Percentiles rank a stretch among this genome's conserved stretches.
phyloP scores from a whole-genome alignment of 2,329 filamentous ascomycete genomes.

The Fusarium falciforme region DNA sequence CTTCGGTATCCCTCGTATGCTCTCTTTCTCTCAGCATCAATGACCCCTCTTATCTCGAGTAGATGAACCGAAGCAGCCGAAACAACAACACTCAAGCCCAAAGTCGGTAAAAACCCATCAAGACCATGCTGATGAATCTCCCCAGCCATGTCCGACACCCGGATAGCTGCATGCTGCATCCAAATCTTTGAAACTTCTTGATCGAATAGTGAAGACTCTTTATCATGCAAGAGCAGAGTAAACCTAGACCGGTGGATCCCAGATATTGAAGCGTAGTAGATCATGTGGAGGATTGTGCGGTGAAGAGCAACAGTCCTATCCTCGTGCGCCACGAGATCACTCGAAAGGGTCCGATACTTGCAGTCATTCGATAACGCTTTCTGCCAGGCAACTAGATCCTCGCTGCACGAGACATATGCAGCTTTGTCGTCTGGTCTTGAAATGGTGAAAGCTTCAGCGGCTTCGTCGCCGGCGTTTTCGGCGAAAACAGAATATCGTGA shows the following conservation, averaged over 20 bases:
- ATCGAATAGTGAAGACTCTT: slow-evolving; percentile 70
- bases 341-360: slow-evolving; percentile 68
- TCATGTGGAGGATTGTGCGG: slow-evolving; percentile 87
- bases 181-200: slow-evolving; percentile 84
- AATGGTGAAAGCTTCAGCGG: slow-evolving; percentile 52
- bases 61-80: slow-evolving; percentile 93
- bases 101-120: slow-evolving; percentile 84
- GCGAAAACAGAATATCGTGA: slow-evolving; percentile 89
- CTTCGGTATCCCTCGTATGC: slow-evolving; percentile 6
- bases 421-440: slow-evolving; percentile 1
- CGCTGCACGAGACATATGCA: slow-evolving; percentile 64
- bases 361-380: slow-evolving; percentile 76
- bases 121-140: slow-evolving; percentile 77
- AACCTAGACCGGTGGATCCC: slow-evolving; percentile 91
- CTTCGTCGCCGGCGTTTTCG: slow-evolving; percentile 80
- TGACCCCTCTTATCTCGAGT: slow-evolving; percentile 53
- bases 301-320: slow-evolving; percentile 71
- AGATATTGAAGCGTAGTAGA: slow-evolving; percentile 89
- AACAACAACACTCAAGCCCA: slow-evolving; percentile 86
- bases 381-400: slow-evolving; percentile 79
- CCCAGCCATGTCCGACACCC: slow-evolving; percentile 84
- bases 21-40: slow-evolving; percentile 1
- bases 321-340: slow-evolving; percentile 15
- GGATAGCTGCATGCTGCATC: slow-evolving; percentile 83
- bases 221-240: slow-evolving; percentile 65